phyloP scores from a whole-genome alignment of 2,329 filamentous ascomycete genomes.

The Onygena corvina region DNA sequence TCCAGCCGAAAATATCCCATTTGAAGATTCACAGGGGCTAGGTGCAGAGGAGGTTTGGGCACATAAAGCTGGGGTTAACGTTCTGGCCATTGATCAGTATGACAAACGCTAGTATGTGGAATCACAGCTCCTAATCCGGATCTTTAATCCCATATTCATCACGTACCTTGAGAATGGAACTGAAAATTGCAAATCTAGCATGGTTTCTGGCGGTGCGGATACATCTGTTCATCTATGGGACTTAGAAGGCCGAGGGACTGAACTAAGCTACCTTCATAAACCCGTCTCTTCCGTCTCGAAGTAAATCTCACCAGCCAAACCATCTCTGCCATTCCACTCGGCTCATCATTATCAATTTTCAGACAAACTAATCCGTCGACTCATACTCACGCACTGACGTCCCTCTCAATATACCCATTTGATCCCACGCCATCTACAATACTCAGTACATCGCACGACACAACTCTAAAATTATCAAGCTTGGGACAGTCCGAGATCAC shows the following conservation, averaged over 20 bases:
- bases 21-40: slow-evolving; percentile 13
- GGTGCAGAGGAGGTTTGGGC: slow-evolving; percentile 35
- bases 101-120: slow-evolving; percentile 56
- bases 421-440: slow-evolving; percentile 37
- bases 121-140: neutral
- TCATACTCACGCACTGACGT: slow-evolving; percentile 37
- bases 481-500: slow-evolving; percentile 30
- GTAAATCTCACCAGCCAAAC: slow-evolving; percentile 10
- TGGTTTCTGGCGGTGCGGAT: slow-evolving; percentile 77
- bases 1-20: neutral
- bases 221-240: slow-evolving; percentile 80
- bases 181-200: slow-evolving; percentile 33
- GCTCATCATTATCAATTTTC: neutral
- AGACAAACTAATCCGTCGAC: slow-evolving; percentile 26
- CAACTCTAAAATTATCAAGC: slow-evolving; percentile 35
- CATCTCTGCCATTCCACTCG: neutral
- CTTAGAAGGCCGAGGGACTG: slow-evolving; percentile 49
- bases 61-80: slow-evolving; percentile 67
- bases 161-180: neutral
- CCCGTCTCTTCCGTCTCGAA: slow-evolving; percentile 40
- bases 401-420: slow-evolving; percentile 38
- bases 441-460: slow-evolving; percentile 36
- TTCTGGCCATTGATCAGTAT: slow-evolving; percentile 67
- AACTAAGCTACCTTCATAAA: slow-evolving; percentile 40
- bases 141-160: neutral